phyloP scores from a whole-genome alignment of 2,329 filamentous ascomycete genomes.

The Raffaelea albimanens region DNA sequence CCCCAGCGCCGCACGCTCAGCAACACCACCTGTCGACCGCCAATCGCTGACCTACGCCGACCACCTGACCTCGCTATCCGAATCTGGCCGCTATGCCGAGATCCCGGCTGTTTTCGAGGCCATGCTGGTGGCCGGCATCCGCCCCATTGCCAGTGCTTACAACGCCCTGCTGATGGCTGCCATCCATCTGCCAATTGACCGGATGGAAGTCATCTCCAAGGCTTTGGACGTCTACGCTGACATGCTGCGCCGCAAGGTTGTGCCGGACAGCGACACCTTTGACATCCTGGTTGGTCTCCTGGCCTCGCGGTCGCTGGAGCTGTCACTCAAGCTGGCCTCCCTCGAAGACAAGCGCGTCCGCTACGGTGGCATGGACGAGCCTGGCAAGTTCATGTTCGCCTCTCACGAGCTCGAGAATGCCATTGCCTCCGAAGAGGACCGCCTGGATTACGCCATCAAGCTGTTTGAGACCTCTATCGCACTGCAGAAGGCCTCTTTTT shows the following conservation, averaged over 20 bases:
- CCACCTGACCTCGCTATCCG: slow-evolving; percentile 65
- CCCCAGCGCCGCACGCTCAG: slow-evolving; percentile 41
- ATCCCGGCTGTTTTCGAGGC: slow-evolving; percentile 87
- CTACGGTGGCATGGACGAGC: slow-evolving; percentile 76
- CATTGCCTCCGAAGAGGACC: slow-evolving; percentile 79
- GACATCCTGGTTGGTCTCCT: slow-evolving; percentile 78
- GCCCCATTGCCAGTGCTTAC: slow-evolving; percentile 78
- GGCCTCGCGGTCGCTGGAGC: slow-evolving; percentile 70
- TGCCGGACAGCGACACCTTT: slow-evolving; percentile 78
- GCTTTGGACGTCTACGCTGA: slow-evolving; percentile 92
- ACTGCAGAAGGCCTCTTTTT: slow-evolving; percentile 55
- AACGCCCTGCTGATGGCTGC: slow-evolving; percentile 81
- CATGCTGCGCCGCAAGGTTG: slow-evolving; percentile 80
- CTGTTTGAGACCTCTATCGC: slow-evolving; percentile 71
- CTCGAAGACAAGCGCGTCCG: slow-evolving; percentile 76
- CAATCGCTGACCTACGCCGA: slow-evolving; percentile 66
- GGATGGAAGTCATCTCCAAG: slow-evolving; percentile 78
- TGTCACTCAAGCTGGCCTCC: slow-evolving; percentile 59
- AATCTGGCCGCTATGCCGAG: slow-evolving; percentile 67
- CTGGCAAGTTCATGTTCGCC: slow-evolving; percentile 77
- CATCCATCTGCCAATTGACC: slow-evolving; percentile 69
- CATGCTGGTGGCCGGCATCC: slow-evolving; percentile 73
- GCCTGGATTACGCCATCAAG: slow-evolving; percentile 74
- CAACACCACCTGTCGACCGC: slow-evolving; percentile 51
- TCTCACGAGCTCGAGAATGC: slow-evolving; percentile 82